Percentiles rank a stretch among this genome's conserved stretches.
Evolutionary conservation across 169 alveolate species (phyloP).

Genomic region (Eimeria maxima): DNA sequence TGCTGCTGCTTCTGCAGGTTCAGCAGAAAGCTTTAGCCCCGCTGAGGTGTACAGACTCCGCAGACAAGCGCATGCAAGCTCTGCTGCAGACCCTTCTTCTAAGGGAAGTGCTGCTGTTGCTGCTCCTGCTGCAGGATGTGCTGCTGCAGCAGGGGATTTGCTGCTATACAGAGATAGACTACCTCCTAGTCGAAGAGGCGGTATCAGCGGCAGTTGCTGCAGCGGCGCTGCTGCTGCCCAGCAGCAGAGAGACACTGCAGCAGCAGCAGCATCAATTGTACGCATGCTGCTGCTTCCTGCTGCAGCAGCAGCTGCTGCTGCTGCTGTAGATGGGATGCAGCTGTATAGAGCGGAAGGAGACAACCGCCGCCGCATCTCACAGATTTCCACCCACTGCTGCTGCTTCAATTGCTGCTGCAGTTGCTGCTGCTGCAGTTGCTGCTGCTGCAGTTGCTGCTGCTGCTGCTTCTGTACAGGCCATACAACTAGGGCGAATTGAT

Average conservation of each 20-base stretch:
- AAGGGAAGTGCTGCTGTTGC: neutral
- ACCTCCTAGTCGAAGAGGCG: conserved; percentile 23
- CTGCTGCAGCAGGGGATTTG: conserved; percentile 13
- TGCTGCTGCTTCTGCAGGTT: conserved; percentile 17
- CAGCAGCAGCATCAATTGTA: conserved; percentile 44
- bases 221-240: conserved; percentile 72
- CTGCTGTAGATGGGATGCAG: conserved; percentile 49
- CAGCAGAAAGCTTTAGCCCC: neutral
- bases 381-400: conserved; percentile 33
- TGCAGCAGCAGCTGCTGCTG: conserved; percentile 50
- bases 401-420: neutral
- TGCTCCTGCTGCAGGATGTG: conserved; percentile 35
- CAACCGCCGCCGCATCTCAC: conserved; percentile 33
- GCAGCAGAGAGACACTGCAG: conserved; percentile 59
- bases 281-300: conserved; percentile 16
- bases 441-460: conserved; percentile 62
- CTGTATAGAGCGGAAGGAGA: neutral
- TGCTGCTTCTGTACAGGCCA: conserved; percentile 32
- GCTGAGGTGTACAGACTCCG: conserved; percentile 69
- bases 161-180: neutral
- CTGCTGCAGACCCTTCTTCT: conserved; percentile 10
- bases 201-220: conserved; percentile 74
- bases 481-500: neutral
- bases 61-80: conserved; percentile 40
- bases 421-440: conserved; percentile 18